phyloP scores from a whole-genome alignment of 164 flowering plant species.

The Saururus chinensis region DNA sequence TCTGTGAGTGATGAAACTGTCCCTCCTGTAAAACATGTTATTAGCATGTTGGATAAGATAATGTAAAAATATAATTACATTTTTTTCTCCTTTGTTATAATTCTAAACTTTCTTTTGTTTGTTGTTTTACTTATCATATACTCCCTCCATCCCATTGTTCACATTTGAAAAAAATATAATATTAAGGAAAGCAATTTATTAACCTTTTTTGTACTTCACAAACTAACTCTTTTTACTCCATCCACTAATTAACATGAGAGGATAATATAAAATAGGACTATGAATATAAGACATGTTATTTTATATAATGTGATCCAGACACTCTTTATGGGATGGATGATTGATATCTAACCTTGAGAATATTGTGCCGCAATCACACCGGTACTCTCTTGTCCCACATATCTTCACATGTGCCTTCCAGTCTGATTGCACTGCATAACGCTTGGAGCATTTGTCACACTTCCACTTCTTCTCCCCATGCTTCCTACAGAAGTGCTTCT shows the following conservation, averaged over 20 bases:
- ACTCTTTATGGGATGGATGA: too few species aligned
- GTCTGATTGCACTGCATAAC: constrained; percentile 87
- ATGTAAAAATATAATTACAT: background rate
- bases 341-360: constrained; percentile 84
- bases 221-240: too few species aligned
- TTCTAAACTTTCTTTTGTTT: too few species aligned
- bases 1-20: constrained; percentile 91
- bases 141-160: too few species aligned
- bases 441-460: constrained; percentile 85
- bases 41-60: background rate
- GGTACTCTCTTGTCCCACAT: constrained; percentile 86
- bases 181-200: too few species aligned
- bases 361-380: constrained; percentile 84
- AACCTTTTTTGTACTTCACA: background rate
- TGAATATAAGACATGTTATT: too few species aligned
- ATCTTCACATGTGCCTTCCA: constrained; percentile 92
- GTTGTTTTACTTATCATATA: too few species aligned
- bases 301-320: too few species aligned
- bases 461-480: constrained; percentile 99
- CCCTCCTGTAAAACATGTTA: constrained; percentile 49
- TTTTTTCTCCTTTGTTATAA: too few species aligned
- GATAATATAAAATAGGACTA: too few species aligned
- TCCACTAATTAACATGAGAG: too few species aligned
- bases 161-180: too few species aligned
- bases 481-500: constrained; percentile 84